These are phyloP conservation scores for Rhodotorula sp. DNA, from an alignment of 1,284 basidiomycete species.

Conservation along the genomic window DNA sequence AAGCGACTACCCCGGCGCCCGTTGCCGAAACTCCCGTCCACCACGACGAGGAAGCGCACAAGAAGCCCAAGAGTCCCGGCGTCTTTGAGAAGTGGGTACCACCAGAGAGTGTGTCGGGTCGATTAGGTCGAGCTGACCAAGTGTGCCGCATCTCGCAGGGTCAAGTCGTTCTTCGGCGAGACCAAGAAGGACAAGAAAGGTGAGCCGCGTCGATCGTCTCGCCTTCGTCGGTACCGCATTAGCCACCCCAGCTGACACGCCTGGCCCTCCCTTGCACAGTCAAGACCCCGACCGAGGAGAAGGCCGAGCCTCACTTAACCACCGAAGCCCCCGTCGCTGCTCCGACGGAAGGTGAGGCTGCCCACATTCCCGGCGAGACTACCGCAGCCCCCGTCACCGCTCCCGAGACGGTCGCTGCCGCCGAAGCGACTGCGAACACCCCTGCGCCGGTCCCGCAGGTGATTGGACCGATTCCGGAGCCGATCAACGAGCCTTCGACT, in stretches of 20 bases:
- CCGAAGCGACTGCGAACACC: constrained; percentile 7
- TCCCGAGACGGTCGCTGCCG: constrained; percentile 22
- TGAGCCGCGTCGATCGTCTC: not conserved
- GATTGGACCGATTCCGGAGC: constrained; percentile 16
- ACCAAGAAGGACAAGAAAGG: constrained; percentile 37
- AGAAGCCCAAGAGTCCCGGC: constrained; percentile 27
- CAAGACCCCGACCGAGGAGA: constrained; percentile 34
- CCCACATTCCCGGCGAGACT: not conserved
- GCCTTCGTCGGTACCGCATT: too few species aligned
- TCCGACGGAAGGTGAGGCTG: not conserved
- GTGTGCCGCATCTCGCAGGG: not conserved
- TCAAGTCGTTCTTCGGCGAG: constrained; percentile 35
- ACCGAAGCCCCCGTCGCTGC: not conserved
- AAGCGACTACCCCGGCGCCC: not conserved
- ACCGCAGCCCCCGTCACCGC: constrained; percentile 6
- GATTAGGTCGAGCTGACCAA: not conserved
- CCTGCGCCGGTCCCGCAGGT: constrained; percentile 38
- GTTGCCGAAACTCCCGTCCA: constrained; percentile 5
- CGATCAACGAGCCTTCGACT: constrained; percentile 18
- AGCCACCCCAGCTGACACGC: not conserved
- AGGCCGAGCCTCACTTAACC: constrained; percentile 11
- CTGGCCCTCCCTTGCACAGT: not conserved
- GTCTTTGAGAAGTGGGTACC: constrained; percentile 26
- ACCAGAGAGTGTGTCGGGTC: fast-evolving
- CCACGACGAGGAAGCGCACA: constrained; percentile 13